Percentiles rank a stretch among this genome's conserved stretches.
Conservation (phyloP, 2,329 filamentous ascomycete genomes). For the Neopestalotiopsis sp. region DNA sequence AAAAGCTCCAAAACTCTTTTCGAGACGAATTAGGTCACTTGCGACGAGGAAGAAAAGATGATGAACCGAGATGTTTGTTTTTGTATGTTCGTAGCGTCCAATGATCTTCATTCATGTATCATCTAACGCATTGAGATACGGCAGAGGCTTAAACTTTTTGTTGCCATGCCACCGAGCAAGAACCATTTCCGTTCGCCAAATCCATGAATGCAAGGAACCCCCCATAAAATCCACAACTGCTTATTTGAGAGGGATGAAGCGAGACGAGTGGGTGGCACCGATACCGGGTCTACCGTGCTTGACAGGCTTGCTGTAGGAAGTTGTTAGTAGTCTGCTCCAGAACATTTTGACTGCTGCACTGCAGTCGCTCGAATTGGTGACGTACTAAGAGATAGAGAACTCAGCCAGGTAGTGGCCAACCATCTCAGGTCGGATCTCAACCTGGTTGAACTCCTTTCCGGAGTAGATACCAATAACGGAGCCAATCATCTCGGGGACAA, state of each 20-base stretch:
- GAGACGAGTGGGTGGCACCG: conserved; percentile 99
- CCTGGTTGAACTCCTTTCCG: conserved; percentile 99
- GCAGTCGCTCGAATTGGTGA: conserved; percentile 35
- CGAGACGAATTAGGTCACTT: not conserved
- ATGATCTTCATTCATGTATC: conserved; percentile 50
- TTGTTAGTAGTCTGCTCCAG: conserved; percentile 52
- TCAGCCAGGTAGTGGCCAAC: conserved; percentile 99
- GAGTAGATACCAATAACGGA: conserved; percentile 99
- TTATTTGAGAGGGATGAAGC: conserved; percentile 99
- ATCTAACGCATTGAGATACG: conserved; percentile 50
- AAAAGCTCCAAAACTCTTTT: not conserved
- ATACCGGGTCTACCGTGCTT: conserved; percentile 99
- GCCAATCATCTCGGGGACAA: conserved; percentile 99
- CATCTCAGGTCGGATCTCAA: conserved; percentile 99
- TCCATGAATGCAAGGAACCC: conserved; percentile 64
- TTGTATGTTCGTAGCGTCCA: conserved; percentile 11
- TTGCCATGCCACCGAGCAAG: conserved; percentile 49
- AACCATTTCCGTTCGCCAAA: conserved; percentile 62
- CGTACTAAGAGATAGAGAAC: conserved; percentile 99
- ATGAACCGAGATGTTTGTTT: not conserved
- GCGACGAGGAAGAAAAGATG: not conserved
- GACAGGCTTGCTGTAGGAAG: conserved; percentile 83
- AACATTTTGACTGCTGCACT: too few relatives aligned
- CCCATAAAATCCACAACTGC: conserved; percentile 61
- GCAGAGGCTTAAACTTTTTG: conserved; percentile 37